Conservation (phyloP, 2,329 filamentous ascomycete species). For the Chaetomium sp. region DNA sequence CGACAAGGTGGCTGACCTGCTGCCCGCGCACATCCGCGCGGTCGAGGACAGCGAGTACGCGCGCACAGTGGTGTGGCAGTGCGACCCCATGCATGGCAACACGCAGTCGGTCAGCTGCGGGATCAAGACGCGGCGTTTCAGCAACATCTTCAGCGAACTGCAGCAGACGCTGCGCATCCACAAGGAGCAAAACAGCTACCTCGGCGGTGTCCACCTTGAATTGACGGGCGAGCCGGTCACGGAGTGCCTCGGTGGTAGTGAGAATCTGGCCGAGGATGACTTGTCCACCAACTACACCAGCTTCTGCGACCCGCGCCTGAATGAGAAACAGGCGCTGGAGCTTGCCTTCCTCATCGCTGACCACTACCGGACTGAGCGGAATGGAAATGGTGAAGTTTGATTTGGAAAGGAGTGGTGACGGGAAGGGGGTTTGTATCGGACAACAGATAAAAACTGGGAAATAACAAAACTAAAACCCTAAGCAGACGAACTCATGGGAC, state of each 20-base stretch:
- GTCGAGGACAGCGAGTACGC: constrained; percentile 71
- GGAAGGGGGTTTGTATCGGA: no score
- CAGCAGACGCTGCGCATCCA: constrained; percentile 79
- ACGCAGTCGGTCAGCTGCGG: constrained; percentile 60
- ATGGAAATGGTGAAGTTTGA: constrained; percentile 6
- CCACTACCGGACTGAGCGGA: constrained; percentile 50
- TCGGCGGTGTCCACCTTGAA: constrained; percentile 92
- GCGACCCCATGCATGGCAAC: constrained; percentile 96
- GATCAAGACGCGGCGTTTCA: constrained; percentile 89
- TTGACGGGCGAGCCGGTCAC: constrained; percentile 94
- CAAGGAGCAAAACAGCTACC: constrained; percentile 72
- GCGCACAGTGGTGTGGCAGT: constrained; percentile 81
- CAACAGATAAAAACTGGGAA: no score
- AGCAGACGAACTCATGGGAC: no score
- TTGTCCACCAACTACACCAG: constrained; percentile 87
- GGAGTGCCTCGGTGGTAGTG: constrained; percentile 88
- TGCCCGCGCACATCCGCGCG: constrained; percentile 80
- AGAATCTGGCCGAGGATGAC: constrained; percentile 80
- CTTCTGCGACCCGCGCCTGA: constrained; percentile 90
- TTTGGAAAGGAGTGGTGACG: background rate
- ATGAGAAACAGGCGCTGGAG: constrained; percentile 96
- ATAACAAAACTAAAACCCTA: no score
- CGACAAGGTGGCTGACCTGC: constrained; percentile 63
- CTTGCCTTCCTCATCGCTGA: constrained; percentile 89
- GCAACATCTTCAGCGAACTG: constrained; percentile 82